Percentiles rank a stretch among this genome's conserved stretches.
Conservation (phyloP, 306 rosid genomes). For the Parietaria judaica region DNA sequence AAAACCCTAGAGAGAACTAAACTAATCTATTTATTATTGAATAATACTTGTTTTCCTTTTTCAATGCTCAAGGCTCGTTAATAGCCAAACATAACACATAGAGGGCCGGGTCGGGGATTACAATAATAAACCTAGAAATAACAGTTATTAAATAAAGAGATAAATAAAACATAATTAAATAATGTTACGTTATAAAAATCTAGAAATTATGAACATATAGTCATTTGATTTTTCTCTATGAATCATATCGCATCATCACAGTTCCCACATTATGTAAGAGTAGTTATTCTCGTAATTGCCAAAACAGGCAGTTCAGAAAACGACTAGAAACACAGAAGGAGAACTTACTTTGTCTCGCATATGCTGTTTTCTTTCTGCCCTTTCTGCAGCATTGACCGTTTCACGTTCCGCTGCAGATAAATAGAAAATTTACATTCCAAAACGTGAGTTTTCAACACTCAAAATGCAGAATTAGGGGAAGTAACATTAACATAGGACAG, state of each 20-base stretch:
- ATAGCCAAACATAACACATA: too few relatives aligned
- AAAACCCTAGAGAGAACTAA: too few relatives aligned
- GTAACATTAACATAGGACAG: background rate
- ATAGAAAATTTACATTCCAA: background rate
- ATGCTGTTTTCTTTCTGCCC: slow-evolving; percentile 77
- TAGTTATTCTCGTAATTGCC: background rate
- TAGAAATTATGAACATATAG: background rate
- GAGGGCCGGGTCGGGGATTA: too few relatives aligned
- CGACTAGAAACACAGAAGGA: background rate
- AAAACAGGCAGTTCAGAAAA: background rate
- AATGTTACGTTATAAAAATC: too few relatives aligned
- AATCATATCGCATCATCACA: background rate
- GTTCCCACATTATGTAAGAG: background rate
- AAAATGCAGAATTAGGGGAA: background rate
- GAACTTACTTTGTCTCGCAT: slow-evolving; percentile 76
- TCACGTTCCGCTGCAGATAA: slow-evolving; percentile 80
- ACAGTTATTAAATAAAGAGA: too few relatives aligned
- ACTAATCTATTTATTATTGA: too few relatives aligned
- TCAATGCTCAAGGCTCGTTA: too few relatives aligned
- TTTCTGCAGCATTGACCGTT: slow-evolving; percentile 87
- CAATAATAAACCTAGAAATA: too few relatives aligned
- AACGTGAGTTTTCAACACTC: background rate
- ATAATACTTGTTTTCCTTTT: too few relatives aligned
- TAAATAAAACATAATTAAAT: too few relatives aligned
- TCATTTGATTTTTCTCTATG: background rate